These are phyloP conservation scores for Huiozyma naganishii DNA, from an alignment of 805 yeast genomes.

Conservation along the genomic window DNA sequence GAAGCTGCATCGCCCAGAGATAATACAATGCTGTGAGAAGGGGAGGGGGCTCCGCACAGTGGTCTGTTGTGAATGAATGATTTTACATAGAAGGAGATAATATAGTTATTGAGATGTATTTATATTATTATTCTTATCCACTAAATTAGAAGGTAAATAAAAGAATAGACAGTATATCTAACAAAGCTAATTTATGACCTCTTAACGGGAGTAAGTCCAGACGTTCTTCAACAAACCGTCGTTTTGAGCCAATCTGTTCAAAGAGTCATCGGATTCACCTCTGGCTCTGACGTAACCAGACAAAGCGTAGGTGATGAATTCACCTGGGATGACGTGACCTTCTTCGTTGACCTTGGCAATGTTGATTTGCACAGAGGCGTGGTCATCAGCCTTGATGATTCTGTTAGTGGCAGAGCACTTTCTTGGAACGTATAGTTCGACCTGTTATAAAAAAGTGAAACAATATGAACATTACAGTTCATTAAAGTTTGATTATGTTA, in stretches of 20 bases:
- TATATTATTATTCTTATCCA: too few species aligned
- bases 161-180: too few species aligned
- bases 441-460: constrained; percentile 36
- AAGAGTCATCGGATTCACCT: constrained; percentile 99
- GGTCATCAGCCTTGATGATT: constrained; percentile 99
- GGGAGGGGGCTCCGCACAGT: too few species aligned
- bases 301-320: constrained; percentile 89
- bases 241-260: constrained; percentile 98
- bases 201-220: constrained; percentile 89
- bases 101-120: too few species aligned
- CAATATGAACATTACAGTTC: not conserved
- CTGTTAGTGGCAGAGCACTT: constrained; percentile 99
- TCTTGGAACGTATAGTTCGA: constrained; percentile 99
- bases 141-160: too few species aligned
- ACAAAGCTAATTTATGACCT: not conserved
- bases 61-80: too few species aligned
- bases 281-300: constrained; percentile 95
- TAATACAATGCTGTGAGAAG: too few species aligned
- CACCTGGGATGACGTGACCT: constrained; percentile 89
- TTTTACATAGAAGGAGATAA: too few species aligned
- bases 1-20: too few species aligned
- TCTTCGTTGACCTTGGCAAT: constrained; percentile 95
- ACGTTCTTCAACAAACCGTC: constrained; percentile 97
- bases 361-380: constrained; percentile 98
- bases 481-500: not conserved